These are phyloP conservation scores for Apium graveolens DNA, from an alignment of 129 eudicot genomes.

Conservation along the genomic window DNA sequence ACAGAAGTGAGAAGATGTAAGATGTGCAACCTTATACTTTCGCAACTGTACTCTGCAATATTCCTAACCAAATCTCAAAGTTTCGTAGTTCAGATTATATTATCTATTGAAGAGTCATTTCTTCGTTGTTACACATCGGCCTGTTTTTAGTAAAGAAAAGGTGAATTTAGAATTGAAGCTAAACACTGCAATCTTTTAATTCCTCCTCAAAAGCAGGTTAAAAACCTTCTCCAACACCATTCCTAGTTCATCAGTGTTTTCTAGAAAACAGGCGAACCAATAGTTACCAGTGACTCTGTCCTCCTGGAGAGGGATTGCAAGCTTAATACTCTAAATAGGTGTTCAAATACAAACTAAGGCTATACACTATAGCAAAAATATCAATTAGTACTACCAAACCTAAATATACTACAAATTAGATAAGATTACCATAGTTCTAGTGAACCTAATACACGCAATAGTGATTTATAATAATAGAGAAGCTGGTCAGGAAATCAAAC, in stretches of 20 bases:
- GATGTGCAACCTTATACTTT: not conserved
- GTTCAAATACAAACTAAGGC: not conserved
- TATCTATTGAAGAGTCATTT: too few species aligned
- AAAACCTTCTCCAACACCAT: too few species aligned
- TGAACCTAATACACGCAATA: not conserved
- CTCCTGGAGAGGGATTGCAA: not conserved
- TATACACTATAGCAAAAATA: not conserved
- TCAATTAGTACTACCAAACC: not conserved
- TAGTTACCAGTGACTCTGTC: too few species aligned
- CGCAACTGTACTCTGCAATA: not conserved
- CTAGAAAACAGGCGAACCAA: too few species aligned
- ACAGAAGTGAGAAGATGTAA: too few species aligned
- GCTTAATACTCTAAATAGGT: not conserved
- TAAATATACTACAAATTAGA: not conserved
- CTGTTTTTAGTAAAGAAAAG: too few species aligned
- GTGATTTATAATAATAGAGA: not conserved
- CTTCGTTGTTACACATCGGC: too few species aligned
- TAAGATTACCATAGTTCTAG: not conserved
- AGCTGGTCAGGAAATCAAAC: conserved; percentile 33
- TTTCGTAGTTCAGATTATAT: too few species aligned
- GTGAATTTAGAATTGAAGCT: too few species aligned
- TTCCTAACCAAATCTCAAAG: not conserved
- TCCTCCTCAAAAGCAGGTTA: not conserved
- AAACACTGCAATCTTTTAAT: too few species aligned
- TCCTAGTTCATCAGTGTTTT: too few species aligned